Percentiles rank a stretch among this genome's conserved stretches.
These are phyloP conservation scores for Pneumocystis oryctolagi DNA, from an alignment of 1,139 yeast genomes.

Conservation along the genomic window DNA sequence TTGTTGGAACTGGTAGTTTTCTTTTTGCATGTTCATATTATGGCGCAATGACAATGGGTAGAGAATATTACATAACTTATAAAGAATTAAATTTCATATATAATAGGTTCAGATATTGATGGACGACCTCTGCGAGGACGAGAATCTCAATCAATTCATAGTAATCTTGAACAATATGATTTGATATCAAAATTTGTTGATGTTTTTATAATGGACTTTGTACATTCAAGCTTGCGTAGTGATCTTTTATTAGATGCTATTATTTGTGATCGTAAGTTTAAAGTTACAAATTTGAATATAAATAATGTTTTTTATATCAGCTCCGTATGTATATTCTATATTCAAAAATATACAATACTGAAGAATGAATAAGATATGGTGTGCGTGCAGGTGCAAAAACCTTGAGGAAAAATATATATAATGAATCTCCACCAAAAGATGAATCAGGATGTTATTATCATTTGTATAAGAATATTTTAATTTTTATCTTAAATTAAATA, in stretches of 20 bases:
- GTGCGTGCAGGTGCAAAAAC: constrained; percentile 91
- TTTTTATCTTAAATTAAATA: constrained; percentile 37
- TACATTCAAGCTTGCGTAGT: constrained; percentile 65
- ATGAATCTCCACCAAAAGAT: constrained; percentile 2
- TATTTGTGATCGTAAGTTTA: constrained; percentile 52
- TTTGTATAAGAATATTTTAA: background rate
- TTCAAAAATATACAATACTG: background rate
- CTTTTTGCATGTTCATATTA: constrained; percentile 75
- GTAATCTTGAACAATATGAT: constrained; percentile 65
- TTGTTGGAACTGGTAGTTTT: constrained; percentile 93
- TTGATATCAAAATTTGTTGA: constrained; percentile 49
- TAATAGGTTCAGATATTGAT: constrained; percentile 66
- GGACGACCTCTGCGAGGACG: constrained; percentile 72
- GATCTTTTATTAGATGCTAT: constrained; percentile 59
- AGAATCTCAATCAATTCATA: constrained; percentile 31
- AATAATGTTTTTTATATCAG: background rate
- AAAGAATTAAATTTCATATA: background rate
- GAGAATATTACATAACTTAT: background rate
- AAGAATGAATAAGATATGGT: constrained; percentile 38
- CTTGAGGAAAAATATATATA: constrained; percentile 61
- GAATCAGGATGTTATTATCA: background rate
- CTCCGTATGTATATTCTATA: constrained; percentile 35
- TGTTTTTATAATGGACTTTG: constrained; percentile 82
- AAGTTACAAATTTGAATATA: background rate
- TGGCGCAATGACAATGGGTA: constrained; percentile 59